Percentiles rank a stretch among this genome's conserved stretches.
Evolutionary conservation across 106 monocot species (phyloP).

Genomic region (Dioscorea dumetorum): DNA sequence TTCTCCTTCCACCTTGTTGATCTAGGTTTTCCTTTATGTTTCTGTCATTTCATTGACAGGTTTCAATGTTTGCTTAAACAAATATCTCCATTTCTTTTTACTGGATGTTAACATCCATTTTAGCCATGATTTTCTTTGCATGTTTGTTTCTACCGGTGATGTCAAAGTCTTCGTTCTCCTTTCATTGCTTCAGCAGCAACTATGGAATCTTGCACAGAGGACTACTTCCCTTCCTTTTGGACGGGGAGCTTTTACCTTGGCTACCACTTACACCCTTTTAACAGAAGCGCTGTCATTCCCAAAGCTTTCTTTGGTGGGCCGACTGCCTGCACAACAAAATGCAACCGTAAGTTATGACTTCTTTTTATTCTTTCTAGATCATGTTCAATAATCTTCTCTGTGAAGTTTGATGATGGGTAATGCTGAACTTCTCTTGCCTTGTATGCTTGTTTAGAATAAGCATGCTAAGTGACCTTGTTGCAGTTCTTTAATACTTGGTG

Average conservation of each 20-base stretch:
- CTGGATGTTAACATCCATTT: too few species aligned
- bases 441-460: neutral
- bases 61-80: too few species aligned
- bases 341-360: constrained; percentile 50
- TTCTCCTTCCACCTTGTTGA: too few species aligned
- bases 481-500: too few species aligned
- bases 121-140: too few species aligned
- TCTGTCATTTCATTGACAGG: too few species aligned
- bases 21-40: too few species aligned
- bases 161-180: neutral
- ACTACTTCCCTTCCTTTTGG: constrained; percentile 92
- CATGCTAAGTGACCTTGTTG: too few species aligned
- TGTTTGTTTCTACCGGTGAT: too few species aligned
- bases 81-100: too few species aligned
- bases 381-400: neutral
- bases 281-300: constrained; percentile 88
- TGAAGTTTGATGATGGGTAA: neutral
- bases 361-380: neutral
- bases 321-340: constrained; percentile 94
- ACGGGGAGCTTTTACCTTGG: constrained; percentile 88
- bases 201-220: constrained; percentile 96
- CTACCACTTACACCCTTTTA: constrained; percentile 79
- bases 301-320: constrained; percentile 79
- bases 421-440: neutral
- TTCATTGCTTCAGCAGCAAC: constrained; percentile 54